These are phyloP conservation scores for Metschnikowia aberdeeniae DNA, from an alignment of 805 yeast species.

Conservation along the genomic window DNA sequence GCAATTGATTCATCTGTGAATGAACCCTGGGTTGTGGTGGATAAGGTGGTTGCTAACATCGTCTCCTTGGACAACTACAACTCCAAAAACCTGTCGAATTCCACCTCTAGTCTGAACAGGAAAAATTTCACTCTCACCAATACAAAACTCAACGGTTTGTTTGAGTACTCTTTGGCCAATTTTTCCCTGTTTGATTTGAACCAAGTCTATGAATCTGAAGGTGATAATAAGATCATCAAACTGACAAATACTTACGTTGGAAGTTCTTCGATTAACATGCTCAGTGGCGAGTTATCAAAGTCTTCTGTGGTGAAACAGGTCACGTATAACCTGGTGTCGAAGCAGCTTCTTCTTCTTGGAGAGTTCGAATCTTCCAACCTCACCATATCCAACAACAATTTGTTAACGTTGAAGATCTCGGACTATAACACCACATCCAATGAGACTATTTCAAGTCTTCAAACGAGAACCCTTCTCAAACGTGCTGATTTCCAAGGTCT, in stretches of 20 bases:
- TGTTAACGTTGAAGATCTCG: slow-evolving; percentile 25
- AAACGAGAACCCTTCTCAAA: slow-evolving; percentile 12
- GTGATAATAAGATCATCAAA: slow-evolving; percentile 23
- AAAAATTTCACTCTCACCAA: slow-evolving; percentile 17
- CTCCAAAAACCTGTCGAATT: slow-evolving; percentile 13
- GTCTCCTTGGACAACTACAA: slow-evolving; percentile 43
- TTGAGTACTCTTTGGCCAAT: slow-evolving; percentile 74
- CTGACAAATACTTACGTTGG: slow-evolving; percentile 36
- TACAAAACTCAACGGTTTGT: slow-evolving; percentile 64
- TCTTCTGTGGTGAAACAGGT: slow-evolving; percentile 8
- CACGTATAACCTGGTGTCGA: slow-evolving; percentile 3
- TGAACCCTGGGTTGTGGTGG: slow-evolving; percentile 61
- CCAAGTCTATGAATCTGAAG: slow-evolving; percentile 20
- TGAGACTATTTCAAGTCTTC: slow-evolving; percentile 19
- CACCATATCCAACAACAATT: slow-evolving; percentile 24
- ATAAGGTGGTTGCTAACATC: slow-evolving; percentile 52
- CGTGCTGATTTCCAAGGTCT: slow-evolving; percentile 27
- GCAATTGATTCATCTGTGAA: slow-evolving; percentile 20
- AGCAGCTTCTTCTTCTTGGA: slow-evolving; percentile 44
- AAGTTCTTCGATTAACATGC: slow-evolving; percentile 35
- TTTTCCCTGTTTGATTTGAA: slow-evolving; percentile 40
- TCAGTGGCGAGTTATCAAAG: slow-evolving; percentile 28
- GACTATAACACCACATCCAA: slow-evolving; percentile 32
- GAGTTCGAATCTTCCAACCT: slow-evolving; percentile 34
- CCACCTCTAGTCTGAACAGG: slow-evolving; percentile 16